A percentile compares a stretch with the other conserved stretches of the same genome.
phyloP scores from a whole-genome alignment of 768 basidiomycete species.

The Termitomyces eurrhizus region DNA sequence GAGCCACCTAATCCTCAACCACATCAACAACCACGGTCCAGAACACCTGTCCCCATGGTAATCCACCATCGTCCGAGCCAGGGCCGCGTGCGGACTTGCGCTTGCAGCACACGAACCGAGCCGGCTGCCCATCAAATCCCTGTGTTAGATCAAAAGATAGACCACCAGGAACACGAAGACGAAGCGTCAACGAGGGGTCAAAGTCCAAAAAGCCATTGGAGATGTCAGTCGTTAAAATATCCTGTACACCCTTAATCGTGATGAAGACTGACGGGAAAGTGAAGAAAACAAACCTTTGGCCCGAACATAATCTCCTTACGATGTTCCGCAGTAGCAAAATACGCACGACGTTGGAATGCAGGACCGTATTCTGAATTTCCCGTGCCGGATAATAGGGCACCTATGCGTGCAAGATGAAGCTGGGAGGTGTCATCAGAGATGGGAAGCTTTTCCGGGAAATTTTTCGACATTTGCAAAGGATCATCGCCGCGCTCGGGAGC shows the following conservation, averaged over 20 bases:
- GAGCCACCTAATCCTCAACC: constrained; percentile 20
- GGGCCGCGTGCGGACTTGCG: constrained; percentile 19
- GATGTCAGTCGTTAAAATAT: constrained; percentile 76
- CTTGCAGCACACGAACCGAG: constrained; percentile 82
- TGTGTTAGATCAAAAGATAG: constrained; percentile 76
- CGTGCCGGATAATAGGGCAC: constrained; percentile 8
- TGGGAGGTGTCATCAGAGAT: constrained; percentile 55
- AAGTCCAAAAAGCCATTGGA: constrained; percentile 85
- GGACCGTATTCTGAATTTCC: constrained; percentile 8
- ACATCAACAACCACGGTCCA: constrained; percentile 54
- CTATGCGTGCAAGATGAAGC: constrained; percentile 34
- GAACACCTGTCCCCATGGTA: constrained; percentile 47
- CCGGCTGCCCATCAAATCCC: constrained; percentile 95
- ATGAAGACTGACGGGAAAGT: not conserved
- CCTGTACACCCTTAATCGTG: constrained; percentile 33
- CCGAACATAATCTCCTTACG: constrained; percentile 59
- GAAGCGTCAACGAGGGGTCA: constrained; percentile 56
- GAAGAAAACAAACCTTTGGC: constrained; percentile 37
- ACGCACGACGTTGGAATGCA: constrained; percentile 24
- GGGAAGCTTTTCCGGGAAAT: constrained; percentile 50
- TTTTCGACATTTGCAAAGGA: not conserved
- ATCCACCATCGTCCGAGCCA: constrained; percentile 16
- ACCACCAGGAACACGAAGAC: constrained; percentile 78
- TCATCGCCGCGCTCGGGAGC: not conserved
- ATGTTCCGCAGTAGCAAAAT: constrained; percentile 55